Evolutionary conservation across 768 basidiomycete genomes (phyloP).

Genomic region (Leccinum barrowsii): DNA sequence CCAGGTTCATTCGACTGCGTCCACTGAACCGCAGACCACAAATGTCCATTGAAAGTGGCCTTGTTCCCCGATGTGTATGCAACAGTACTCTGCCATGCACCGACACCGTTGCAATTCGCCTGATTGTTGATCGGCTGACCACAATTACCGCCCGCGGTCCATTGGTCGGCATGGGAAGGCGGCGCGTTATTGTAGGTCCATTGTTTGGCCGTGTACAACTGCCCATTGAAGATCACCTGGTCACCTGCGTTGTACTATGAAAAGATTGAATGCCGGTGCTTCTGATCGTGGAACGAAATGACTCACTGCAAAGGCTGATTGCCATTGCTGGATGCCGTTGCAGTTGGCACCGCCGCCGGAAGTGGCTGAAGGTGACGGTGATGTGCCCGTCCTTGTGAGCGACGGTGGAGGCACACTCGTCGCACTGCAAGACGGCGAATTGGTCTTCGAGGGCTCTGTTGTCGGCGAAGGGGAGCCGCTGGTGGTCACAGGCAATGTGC

Average conservation of each 20-base stretch:
- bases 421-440: background rate
- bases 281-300: fast-evolving
- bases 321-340: slow-evolving; percentile 23
- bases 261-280: background rate
- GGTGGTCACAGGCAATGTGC: background rate
- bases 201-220: slow-evolving; percentile 24
- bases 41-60: slow-evolving; percentile 12
- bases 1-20: slow-evolving; percentile 17
- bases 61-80: slow-evolving; percentile 18
- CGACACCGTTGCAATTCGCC: slow-evolving; percentile 20
- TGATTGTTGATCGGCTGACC: slow-evolving; percentile 22
- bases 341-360: slow-evolving; percentile 5
- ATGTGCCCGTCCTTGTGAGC: background rate
- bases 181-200: slow-evolving; percentile 27
- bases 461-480: background rate
- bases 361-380: background rate
- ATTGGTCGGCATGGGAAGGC: slow-evolving; percentile 12
- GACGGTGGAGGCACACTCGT: background rate
- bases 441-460: background rate
- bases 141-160: slow-evolving; percentile 11
- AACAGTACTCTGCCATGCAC: slow-evolving; percentile 12
- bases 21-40: slow-evolving; percentile 30
- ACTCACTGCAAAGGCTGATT: slow-evolving; percentile 19
- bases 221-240: slow-evolving; percentile 18
- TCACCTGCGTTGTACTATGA: slow-evolving; percentile 24